Evolutionary conservation across 2,329 filamentous ascomycete genomes (phyloP).

Genomic region (Zymoseptoria crescenta): DNA sequence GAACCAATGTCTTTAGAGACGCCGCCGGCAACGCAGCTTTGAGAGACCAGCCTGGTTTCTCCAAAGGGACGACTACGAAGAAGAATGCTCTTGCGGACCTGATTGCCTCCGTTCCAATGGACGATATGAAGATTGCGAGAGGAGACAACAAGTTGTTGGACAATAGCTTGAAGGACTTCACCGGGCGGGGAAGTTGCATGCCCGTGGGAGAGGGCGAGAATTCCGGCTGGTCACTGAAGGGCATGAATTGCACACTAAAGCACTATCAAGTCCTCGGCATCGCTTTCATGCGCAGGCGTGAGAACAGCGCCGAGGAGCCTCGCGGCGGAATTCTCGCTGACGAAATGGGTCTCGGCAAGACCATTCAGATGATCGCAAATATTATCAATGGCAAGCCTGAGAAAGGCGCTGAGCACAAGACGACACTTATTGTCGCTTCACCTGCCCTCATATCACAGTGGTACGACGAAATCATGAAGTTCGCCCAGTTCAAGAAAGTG

Average conservation of each 20-base stretch:
- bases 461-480: constrained; percentile 23
- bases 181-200: constrained; percentile 30
- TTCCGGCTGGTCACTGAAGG: constrained; percentile 39
- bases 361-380: constrained; percentile 54
- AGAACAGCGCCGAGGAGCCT: constrained; percentile 33
- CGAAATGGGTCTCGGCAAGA: constrained; percentile 99
- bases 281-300: constrained; percentile 49
- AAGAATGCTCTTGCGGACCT: constrained; percentile 33
- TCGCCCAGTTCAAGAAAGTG: constrained; percentile 10
- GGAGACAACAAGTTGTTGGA: constrained; percentile 33
- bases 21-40: constrained; percentile 11
- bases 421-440: constrained; percentile 39
- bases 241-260: constrained; percentile 42
- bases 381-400: constrained; percentile 34
- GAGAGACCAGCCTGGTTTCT: constrained; percentile 17
- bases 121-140: constrained; percentile 27
- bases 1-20: constrained; percentile 21
- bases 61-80: constrained; percentile 19
- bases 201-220: constrained; percentile 21
- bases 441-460: constrained; percentile 37
- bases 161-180: constrained; percentile 36
- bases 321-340: constrained; percentile 79
- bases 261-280: constrained; percentile 46
- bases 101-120: constrained; percentile 33
- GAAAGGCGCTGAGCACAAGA: constrained; percentile 14